A percentile compares a stretch with the other conserved stretches of the same genome.
Conservation (phyloP, 495 filamentous ascomycete genomes). For the Trichocladium uniseriatum region DNA sequence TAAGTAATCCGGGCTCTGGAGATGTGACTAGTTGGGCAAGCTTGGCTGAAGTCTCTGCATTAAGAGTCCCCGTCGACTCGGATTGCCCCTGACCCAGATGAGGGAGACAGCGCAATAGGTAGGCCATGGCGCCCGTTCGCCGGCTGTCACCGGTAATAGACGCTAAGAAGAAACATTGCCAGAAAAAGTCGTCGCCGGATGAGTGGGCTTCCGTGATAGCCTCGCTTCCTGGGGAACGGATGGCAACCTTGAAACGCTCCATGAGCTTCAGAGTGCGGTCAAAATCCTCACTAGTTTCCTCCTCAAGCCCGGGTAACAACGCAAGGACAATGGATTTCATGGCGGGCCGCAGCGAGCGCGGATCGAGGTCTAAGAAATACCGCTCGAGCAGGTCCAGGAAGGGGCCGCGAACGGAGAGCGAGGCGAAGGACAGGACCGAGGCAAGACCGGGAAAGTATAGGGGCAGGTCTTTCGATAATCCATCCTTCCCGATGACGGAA, state of each 20-base stretch:
- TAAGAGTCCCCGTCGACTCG: conserved; percentile 13
- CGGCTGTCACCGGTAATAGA: conserved; percentile 79
- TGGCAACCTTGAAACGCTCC: conserved; percentile 63
- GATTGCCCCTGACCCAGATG: conserved; percentile 46
- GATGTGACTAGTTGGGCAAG: conserved; percentile 67
- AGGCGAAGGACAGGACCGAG: conserved; percentile 84
- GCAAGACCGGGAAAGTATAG: conserved; percentile 85
- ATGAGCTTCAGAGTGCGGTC: conserved; percentile 73
- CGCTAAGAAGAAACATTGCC: conserved; percentile 95
- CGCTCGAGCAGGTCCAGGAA: conserved; percentile 78
- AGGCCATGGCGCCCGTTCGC: conserved; percentile 78
- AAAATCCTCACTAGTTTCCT: conserved; percentile 95
- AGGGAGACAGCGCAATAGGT: conserved; percentile 69
- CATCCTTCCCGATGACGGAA: conserved; percentile 60
- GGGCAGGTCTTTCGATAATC: conserved; percentile 67
- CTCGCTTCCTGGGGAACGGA: conserved; percentile 41
- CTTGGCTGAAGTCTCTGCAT: conserved; percentile 30
- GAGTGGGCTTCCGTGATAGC: conserved; percentile 45
- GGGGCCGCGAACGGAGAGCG: conserved; percentile 72
- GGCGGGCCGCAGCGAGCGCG: conserved; percentile 65
- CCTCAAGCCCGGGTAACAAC: conserved; percentile 83
- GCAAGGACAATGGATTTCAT: conserved; percentile 81
- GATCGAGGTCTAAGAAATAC: conserved; percentile 62
- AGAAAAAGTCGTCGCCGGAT: conserved; percentile 78
- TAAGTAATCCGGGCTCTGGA: conserved; percentile 85